These are phyloP conservation scores for Cymbidium sinense DNA, from an alignment of 106 monocot species.

Conservation along the genomic window DNA sequence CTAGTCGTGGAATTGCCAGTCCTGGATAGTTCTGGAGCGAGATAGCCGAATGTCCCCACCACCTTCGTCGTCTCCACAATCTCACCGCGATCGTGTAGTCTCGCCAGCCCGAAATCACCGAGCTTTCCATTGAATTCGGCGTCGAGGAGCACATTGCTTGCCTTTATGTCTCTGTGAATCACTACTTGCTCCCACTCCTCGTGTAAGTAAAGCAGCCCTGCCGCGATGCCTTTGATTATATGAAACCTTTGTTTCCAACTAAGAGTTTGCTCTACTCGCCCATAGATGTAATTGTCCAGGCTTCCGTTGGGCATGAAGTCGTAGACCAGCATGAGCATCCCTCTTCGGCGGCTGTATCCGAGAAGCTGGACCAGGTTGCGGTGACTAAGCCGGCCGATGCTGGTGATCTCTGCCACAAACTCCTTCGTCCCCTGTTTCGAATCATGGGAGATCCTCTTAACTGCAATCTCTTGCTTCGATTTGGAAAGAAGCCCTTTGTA, in stretches of 20 bases:
- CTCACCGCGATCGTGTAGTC: conserved; percentile 39
- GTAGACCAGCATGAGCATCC: conserved; percentile 65
- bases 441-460: no score
- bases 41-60: conserved; percentile 59
- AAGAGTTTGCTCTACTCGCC: conserved; percentile 11
- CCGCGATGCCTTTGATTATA: conserved; percentile 41
- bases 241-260: conserved; percentile 28
- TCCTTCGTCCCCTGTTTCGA: conserved; percentile 67
- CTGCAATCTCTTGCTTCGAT: conserved; percentile 49
- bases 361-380: conserved; percentile 84
- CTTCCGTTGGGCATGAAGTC: conserved; percentile 71
- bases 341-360: conserved; percentile 62
- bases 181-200: conserved; percentile 61
- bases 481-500: conserved; percentile 56
- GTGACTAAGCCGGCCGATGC: conserved; percentile 74
- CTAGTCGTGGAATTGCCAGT: conserved; percentile 44
- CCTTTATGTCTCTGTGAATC: conserved; percentile 55
- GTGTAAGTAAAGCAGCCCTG: conserved; percentile 45
- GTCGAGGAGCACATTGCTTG: no score
- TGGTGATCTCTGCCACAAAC: conserved; percentile 79
- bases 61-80: conserved; percentile 42
- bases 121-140: no score
- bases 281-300: conserved; percentile 43
- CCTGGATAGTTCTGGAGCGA: conserved; percentile 49
- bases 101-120: conserved; percentile 62